These are phyloP conservation scores for Nepenthes alata DNA, from an alignment of 179 eudicot genomes.

Conservation along the genomic window DNA sequence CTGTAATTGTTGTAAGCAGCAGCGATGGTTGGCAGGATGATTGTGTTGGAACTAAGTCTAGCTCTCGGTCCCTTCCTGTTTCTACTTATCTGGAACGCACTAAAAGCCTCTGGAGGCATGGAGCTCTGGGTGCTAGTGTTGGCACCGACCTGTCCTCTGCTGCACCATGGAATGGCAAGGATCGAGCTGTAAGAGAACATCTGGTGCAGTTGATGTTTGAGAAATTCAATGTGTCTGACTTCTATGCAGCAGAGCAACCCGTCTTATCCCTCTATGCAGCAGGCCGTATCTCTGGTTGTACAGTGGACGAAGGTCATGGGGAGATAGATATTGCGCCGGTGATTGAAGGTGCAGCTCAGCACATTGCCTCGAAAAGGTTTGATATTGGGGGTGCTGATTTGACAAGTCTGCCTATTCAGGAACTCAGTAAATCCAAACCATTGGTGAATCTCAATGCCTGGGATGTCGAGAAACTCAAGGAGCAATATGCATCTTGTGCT, in stretches of 20 bases:
- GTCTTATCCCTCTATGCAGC: constrained; percentile 93
- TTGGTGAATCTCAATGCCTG: constrained; percentile 38
- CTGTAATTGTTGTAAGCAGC: no score
- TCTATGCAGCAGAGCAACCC: constrained; percentile 93
- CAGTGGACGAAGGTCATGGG: constrained; percentile 97
- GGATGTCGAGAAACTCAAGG: constrained; percentile 78
- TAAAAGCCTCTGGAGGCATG: no score
- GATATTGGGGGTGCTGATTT: constrained; percentile 83
- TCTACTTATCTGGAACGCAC: no score
- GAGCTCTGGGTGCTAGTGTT: no score
- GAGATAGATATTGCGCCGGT: constrained; percentile 98
- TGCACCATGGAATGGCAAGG: no score
- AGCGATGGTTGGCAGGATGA: no score
- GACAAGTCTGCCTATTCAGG: constrained; percentile 62
- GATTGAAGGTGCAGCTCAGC: constrained; percentile 98
- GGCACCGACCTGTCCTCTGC: no score
- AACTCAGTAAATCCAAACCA: constrained; percentile 76
- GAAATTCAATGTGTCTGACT: constrained; percentile 85
- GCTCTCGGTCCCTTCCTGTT: no score
- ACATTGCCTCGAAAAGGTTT: constrained; percentile 84
- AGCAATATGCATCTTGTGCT: constrained; percentile 70
- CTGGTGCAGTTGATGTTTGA: constrained; percentile 96
- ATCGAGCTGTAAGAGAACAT: constrained; percentile 80
- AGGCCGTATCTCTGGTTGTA: constrained; percentile 94
- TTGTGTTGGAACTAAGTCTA: no score